These are phyloP conservation scores for Glycine soja DNA, from an alignment of 306 rosid species.

Conservation along the genomic window DNA sequence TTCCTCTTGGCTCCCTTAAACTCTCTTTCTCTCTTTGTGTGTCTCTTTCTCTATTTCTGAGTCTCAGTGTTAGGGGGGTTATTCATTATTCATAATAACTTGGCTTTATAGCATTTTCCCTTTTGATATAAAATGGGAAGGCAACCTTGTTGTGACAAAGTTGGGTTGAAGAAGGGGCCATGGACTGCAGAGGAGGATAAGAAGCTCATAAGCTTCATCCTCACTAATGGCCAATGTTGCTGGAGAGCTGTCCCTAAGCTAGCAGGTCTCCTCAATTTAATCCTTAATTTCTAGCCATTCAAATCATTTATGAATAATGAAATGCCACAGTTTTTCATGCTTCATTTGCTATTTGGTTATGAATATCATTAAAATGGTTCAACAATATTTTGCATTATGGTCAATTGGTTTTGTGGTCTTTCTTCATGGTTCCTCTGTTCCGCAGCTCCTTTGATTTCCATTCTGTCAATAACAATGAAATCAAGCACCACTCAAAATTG, in stretches of 20 bases:
- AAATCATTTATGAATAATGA: constrained; percentile 1
- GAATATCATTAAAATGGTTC: background rate
- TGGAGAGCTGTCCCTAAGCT: constrained; percentile 99
- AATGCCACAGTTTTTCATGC: constrained; percentile 37
- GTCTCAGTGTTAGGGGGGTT: background rate
- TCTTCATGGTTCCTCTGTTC: constrained; percentile 15
- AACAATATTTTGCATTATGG: background rate
- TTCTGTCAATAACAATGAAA: constrained; percentile 2
- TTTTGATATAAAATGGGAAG: constrained; percentile 73
- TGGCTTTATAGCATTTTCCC: constrained; percentile 18
- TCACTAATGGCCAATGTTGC: constrained; percentile 91
- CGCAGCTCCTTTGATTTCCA: constrained; percentile 25
- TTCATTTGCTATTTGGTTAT: background rate
- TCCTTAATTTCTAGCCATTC: background rate
- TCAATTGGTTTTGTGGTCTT: constrained; percentile 24
- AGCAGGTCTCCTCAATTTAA: constrained; percentile 61
- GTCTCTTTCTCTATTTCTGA: background rate
- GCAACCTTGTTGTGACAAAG: constrained; percentile 98
- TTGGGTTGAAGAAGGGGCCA: constrained; percentile 95
- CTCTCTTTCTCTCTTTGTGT: constrained; percentile 16
- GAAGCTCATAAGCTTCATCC: constrained; percentile 88
- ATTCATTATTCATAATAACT: background rate
- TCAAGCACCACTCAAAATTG: constrained; percentile 23
- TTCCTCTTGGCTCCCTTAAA: constrained; percentile 26
- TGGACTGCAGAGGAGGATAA: constrained; percentile 95